These are phyloP conservation scores for Moricandia moricandioides DNA, from an alignment of 345 rosid species.

Conservation along the genomic window DNA sequence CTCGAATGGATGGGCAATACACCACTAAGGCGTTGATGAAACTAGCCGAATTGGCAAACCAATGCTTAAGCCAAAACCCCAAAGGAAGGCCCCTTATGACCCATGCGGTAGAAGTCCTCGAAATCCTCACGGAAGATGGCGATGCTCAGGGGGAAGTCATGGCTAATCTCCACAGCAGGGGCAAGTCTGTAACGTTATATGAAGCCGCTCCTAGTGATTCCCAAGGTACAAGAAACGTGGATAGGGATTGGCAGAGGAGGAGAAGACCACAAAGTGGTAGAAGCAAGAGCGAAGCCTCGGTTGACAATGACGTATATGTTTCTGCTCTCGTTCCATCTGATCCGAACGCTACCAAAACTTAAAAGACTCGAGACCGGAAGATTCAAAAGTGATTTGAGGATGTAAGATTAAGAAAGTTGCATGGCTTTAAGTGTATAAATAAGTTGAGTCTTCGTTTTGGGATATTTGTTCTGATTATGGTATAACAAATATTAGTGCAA, in stretches of 20 bases:
- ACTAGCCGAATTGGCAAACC: slow-evolving; percentile 77
- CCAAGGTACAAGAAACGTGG: slow-evolving; percentile 36
- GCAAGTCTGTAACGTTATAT: slow-evolving; percentile 47
- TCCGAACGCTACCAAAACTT: slow-evolving; percentile 26
- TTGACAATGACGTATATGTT: background rate
- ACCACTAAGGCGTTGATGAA: slow-evolving; percentile 54
- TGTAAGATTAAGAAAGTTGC: slow-evolving; percentile 10
- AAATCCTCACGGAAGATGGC: slow-evolving; percentile 48
- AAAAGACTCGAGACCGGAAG: background rate
- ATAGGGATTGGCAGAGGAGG: slow-evolving; percentile 35
- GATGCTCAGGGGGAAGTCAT: slow-evolving; percentile 41
- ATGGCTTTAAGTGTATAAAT: slow-evolving; percentile 4
- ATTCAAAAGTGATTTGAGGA: background rate
- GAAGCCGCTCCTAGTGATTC: slow-evolving; percentile 43
- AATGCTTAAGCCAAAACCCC: slow-evolving; percentile 95
- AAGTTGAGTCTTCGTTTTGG: slow-evolving; percentile 26
- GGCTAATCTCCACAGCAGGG: slow-evolving; percentile 40
- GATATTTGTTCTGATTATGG: slow-evolving; percentile 7
- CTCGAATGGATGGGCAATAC: slow-evolving; percentile 88
- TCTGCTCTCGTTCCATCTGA: slow-evolving; percentile 4
- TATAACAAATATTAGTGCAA: slow-evolving; percentile 26
- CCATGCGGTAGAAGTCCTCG: slow-evolving; percentile 77
- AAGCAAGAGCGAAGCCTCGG: slow-evolving; percentile 43
- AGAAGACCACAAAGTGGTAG: slow-evolving; percentile 45
- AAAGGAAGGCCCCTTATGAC: slow-evolving; percentile 49